phyloP scores from a whole-genome alignment of 2,329 filamentous ascomycete genomes.

The Verticillium longisporum region DNA sequence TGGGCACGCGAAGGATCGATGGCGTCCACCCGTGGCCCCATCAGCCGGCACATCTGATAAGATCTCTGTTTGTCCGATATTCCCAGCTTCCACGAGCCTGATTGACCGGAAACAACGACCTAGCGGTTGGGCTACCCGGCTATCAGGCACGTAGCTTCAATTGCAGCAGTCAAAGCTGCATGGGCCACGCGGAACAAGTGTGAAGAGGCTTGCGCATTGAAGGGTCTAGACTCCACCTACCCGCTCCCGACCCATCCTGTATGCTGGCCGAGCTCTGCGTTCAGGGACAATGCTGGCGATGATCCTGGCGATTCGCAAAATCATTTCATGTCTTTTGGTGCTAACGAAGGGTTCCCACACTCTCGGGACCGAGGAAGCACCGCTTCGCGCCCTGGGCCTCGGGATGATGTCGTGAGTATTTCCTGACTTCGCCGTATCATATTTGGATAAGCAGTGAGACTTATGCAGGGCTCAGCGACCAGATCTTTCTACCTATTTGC shows the following conservation, averaged over 20 bases:
- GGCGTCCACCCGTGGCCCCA: neutral
- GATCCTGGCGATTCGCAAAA: neutral
- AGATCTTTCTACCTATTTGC: too few relatives aligned
- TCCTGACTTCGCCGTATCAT: too few relatives aligned
- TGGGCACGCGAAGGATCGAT: neutral
- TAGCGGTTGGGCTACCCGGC: neutral
- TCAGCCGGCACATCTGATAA: neutral
- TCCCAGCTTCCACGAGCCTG: neutral
- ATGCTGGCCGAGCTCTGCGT: neutral
- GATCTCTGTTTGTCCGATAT: neutral
- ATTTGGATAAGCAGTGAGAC: too few relatives aligned
- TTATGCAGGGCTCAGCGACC: too few relatives aligned
- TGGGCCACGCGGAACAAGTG: neutral
- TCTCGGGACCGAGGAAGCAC: neutral
- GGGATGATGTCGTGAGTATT: too few relatives aligned
- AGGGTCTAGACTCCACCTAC: neutral
- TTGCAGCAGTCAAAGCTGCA: neutral
- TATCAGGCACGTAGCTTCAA: neutral
- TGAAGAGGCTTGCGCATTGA: neutral
- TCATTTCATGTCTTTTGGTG: neutral
- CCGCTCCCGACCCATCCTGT: neutral
- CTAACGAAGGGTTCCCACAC: neutral
- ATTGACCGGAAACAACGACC: neutral
- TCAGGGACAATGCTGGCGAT: too few relatives aligned
- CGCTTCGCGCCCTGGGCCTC: too few relatives aligned